Evolutionary conservation across 331 rosid genomes (phyloP).

Genomic region (Acacia pycnantha): DNA sequence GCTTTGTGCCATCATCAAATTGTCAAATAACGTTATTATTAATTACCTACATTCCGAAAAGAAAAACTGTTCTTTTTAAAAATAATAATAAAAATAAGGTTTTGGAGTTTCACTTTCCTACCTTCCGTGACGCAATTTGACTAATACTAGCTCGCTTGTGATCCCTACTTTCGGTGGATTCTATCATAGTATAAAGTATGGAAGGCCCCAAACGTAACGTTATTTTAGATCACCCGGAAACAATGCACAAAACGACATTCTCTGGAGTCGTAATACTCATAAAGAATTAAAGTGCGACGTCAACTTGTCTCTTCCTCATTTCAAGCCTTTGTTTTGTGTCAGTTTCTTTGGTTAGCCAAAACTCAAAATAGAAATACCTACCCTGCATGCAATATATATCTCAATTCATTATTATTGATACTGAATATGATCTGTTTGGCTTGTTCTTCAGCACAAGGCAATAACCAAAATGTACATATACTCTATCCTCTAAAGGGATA

Average conservation of each 20-base stretch:
- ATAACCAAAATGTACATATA: neutral
- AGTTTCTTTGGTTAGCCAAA: neutral
- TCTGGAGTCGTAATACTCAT: neutral
- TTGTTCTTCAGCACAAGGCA: neutral
- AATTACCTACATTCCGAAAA: neutral
- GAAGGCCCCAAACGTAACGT: neutral
- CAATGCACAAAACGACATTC: neutral
- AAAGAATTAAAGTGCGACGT: neutral
- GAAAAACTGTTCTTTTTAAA: neutral
- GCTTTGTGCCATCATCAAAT: neutral
- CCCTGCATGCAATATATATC: neutral
- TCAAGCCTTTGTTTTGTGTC: neutral
- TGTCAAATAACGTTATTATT: neutral
- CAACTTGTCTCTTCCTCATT: neutral
- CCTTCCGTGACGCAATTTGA: neutral
- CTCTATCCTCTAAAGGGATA: neutral
- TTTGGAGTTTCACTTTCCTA: neutral
- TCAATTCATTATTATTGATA: neutral
- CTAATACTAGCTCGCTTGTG: neutral
- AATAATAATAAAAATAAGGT: neutral
- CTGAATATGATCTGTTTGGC: neutral
- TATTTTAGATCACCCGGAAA: neutral
- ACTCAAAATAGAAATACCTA: neutral
- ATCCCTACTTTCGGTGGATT: slow-evolving; percentile 24
- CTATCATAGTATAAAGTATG: neutral